Evolutionary conservation across 148 eudicot species (phyloP).

Genomic region (Rhododendron kiyosumense): DNA sequence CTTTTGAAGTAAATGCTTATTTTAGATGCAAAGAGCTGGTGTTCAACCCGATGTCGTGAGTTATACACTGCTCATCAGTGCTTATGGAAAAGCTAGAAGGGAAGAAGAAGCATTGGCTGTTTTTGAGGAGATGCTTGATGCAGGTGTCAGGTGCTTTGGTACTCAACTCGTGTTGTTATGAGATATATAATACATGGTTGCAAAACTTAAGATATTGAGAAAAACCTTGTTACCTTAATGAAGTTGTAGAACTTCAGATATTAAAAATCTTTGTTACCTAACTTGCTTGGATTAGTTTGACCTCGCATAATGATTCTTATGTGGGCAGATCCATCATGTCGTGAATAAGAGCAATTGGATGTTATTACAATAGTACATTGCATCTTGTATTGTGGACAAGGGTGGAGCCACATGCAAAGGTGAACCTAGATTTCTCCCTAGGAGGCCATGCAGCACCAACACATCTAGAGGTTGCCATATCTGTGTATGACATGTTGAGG

Average conservation of each 20-base stretch:
- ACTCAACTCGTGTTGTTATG: not conserved
- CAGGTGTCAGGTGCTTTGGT: conserved; percentile 77
- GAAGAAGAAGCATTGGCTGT: conserved; percentile 96
- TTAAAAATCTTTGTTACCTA: not conserved
- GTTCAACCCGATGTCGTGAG: conserved; percentile 88
- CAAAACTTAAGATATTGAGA: not conserved
- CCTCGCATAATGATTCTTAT: not conserved
- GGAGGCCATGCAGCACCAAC: not conserved
- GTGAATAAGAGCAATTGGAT: not conserved
- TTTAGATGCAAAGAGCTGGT: conserved; percentile 87
- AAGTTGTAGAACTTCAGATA: not conserved
- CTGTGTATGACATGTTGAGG: not conserved
- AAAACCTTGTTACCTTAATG: not conserved
- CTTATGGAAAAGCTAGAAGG: conserved; percentile 94
- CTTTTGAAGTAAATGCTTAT: conserved; percentile 17
- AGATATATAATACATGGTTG: not conserved
- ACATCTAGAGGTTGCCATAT: not conserved
- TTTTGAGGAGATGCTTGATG: conserved; percentile 99
- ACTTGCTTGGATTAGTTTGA: not conserved
- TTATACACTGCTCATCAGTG: conserved; percentile 77
- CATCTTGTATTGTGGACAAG: not conserved
- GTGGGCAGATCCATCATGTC: not conserved
- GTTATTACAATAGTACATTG: not conserved
- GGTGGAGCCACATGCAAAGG: not conserved
- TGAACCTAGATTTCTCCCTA: not conserved